Percentiles rank a stretch among this genome's conserved stretches.
These are phyloP conservation scores for Dactylellina cionopaga DNA, from an alignment of 2,329 filamentous ascomycete genomes.

Conservation along the genomic window DNA sequence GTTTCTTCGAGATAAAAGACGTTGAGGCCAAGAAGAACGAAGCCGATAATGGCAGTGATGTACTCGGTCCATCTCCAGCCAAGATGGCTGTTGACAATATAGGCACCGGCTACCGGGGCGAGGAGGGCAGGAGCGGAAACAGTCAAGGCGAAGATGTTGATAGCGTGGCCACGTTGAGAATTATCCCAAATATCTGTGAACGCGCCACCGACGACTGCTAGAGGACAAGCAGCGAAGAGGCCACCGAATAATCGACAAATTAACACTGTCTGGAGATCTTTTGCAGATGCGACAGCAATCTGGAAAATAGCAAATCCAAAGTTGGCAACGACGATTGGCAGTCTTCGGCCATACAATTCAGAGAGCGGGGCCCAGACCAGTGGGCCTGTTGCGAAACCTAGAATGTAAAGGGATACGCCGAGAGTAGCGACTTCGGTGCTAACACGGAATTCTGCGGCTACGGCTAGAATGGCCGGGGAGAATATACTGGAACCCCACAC, in stretches of 20 bases:
- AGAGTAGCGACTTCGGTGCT: slow-evolving; percentile 71
- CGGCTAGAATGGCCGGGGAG: slow-evolving; percentile 70
- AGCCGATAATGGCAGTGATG: slow-evolving; percentile 71
- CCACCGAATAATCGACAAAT: slow-evolving; percentile 81
- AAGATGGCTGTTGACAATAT: slow-evolving; percentile 70
- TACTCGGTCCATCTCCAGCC: slow-evolving; percentile 81
- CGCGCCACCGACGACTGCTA: slow-evolving; percentile 75
- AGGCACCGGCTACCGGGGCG: slow-evolving; percentile 76
- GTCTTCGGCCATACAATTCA: slow-evolving; percentile 74
- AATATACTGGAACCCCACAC: slow-evolving; percentile 81
- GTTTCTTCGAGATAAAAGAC: slow-evolving; percentile 74
- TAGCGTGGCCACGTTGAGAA: slow-evolving; percentile 69
- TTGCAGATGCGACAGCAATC: slow-evolving; percentile 71
- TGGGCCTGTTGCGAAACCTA: slow-evolving; percentile 77
- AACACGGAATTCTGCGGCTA: slow-evolving; percentile 71
- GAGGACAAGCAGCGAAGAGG: slow-evolving; percentile 73
- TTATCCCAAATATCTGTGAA: slow-evolving; percentile 78
- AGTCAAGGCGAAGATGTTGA: slow-evolving; percentile 70
- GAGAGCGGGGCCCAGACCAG: slow-evolving; percentile 77
- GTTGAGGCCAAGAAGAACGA: slow-evolving; percentile 69
- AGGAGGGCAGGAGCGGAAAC: slow-evolving; percentile 75
- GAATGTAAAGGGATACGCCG: slow-evolving; percentile 75
- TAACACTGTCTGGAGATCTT: slow-evolving; percentile 75
- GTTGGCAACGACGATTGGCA: slow-evolving; percentile 71
- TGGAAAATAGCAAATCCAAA: slow-evolving; percentile 77